Percentiles rank a stretch among this genome's conserved stretches.
These are phyloP conservation scores for Carex arenaria DNA, from an alignment of 202 grass and related monocot species.

Conservation along the genomic window DNA sequence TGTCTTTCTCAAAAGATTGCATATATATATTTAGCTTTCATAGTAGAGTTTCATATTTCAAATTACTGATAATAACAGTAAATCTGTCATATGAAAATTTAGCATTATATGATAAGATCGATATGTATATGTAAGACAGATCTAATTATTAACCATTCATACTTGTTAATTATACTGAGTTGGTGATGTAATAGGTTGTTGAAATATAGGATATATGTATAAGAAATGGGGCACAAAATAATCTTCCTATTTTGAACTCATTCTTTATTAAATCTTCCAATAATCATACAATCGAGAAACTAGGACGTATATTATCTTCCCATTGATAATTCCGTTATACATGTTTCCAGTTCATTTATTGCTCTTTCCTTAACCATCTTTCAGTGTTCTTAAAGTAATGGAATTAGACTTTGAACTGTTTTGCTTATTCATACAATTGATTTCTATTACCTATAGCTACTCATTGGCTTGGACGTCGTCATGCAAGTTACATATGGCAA, in stretches of 20 bases:
- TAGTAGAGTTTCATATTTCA: not conserved
- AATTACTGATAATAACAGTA: not conserved
- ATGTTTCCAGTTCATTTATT: not conserved
- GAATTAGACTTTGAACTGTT: not conserved
- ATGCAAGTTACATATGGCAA: too few species aligned
- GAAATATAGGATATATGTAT: not conserved
- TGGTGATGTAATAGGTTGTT: not conserved
- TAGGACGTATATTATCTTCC: not conserved
- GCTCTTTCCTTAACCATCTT: not conserved
- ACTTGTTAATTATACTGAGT: not conserved
- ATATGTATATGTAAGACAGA: not conserved
- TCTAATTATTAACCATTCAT: not conserved
- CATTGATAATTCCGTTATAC: not conserved
- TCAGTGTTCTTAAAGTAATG: not conserved
- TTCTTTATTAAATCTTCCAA: not conserved
- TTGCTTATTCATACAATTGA: not conserved
- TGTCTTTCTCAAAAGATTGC: not conserved
- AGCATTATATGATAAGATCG: not conserved
- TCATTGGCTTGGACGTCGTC: not conserved
- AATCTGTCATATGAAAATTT: not conserved
- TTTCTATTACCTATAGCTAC: too few species aligned
- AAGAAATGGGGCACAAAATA: not conserved
- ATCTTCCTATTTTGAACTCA: not conserved
- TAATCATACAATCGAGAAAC: not conserved
- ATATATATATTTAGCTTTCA: not conserved